A percentile compares a stretch with the other conserved stretches of the same genome.
Evolutionary conservation across 2,329 filamentous ascomycete genomes (phyloP).

Genomic region (Sphaerulina musiva): DNA sequence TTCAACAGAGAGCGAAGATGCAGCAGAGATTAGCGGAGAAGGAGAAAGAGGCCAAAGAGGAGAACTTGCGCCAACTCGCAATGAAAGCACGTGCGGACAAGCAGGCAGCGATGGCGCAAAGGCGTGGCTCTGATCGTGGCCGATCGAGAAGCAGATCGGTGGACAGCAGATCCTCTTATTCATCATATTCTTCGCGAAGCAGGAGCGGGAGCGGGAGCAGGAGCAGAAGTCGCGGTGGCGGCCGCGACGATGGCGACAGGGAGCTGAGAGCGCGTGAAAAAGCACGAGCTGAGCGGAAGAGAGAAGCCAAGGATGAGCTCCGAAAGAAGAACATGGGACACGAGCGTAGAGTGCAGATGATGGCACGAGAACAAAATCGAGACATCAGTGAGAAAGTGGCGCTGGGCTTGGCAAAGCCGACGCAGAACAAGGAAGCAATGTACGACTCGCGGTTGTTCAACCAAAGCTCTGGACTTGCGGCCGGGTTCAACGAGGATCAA

Average conservation of each 20-base stretch:
- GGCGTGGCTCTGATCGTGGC: conserved; percentile 32
- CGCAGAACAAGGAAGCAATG: conserved; percentile 86
- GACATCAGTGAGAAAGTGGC: conserved; percentile 97
- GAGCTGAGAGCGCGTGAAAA: conserved; percentile 62
- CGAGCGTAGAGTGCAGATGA: conserved; percentile 82
- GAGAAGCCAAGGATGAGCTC: conserved; percentile 81
- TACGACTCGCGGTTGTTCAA: conserved; percentile 96
- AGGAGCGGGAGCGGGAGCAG: conserved; percentile 6
- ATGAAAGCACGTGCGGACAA: conserved; percentile 82
- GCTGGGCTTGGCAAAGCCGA: conserved; percentile 88
- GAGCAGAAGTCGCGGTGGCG: conserved; percentile 23
- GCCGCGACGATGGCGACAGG: conserved; percentile 54
- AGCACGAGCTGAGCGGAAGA: conserved; percentile 67
- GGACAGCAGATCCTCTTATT: conserved; percentile 34
- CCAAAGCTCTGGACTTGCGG: conserved; percentile 79
- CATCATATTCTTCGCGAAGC: conserved; percentile 35
- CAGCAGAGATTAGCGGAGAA: conserved; percentile 94
- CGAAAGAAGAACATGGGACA: conserved; percentile 93
- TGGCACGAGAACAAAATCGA: conserved; percentile 90
- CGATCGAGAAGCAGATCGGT: conserved; percentile 29
- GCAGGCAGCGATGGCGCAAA: conserved; percentile 41
- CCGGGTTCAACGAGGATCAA: conserved; percentile 94
- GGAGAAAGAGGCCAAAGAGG: conserved; percentile 90
- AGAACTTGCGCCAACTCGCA: conserved; percentile 77
- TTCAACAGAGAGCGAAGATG: conserved; percentile 86